These are phyloP conservation scores for Phytophthora boehmeriae DNA, from an alignment of 352 stramenopile species.

Conservation along the genomic window DNA sequence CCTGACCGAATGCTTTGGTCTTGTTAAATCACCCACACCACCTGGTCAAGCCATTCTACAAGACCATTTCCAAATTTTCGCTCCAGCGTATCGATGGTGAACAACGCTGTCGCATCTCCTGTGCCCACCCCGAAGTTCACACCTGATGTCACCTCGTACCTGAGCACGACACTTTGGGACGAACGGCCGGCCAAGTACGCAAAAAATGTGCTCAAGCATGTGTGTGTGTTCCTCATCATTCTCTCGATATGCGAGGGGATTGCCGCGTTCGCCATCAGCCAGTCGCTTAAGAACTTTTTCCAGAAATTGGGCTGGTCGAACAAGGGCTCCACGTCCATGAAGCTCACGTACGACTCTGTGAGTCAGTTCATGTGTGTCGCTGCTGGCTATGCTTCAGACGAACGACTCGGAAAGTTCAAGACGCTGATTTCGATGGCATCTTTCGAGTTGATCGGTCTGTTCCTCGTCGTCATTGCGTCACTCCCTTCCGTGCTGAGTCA, in stretches of 20 bases:
- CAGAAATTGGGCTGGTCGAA: conserved; percentile 61
- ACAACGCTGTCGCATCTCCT: neutral
- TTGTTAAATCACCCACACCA: too few species aligned
- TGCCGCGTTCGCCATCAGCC: conserved; percentile 62
- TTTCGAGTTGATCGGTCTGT: conserved; percentile 52
- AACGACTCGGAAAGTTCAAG: conserved; percentile 54
- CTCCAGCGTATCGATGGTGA: conserved; percentile 3
- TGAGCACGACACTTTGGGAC: conserved; percentile 47
- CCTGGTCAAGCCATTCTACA: neutral
- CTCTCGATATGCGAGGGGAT: conserved; percentile 53
- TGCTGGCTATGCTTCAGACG: conserved; percentile 62
- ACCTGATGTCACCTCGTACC: conserved; percentile 16
- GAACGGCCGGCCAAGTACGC: conserved; percentile 53
- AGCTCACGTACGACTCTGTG: conserved; percentile 68
- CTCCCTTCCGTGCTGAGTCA: conserved; percentile 42
- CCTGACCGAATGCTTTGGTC: neutral
- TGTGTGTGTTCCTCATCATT: conserved; percentile 65
- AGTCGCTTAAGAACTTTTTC: conserved; percentile 74
- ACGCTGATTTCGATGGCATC: conserved; percentile 28
- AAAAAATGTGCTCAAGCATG: conserved; percentile 59
- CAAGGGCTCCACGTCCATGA: conserved; percentile 62
- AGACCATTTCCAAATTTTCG: conserved; percentile 7
- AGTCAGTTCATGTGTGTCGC: conserved; percentile 65
- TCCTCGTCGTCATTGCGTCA: conserved; percentile 51
- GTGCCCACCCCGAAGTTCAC: conserved; percentile 21